Percentiles rank a stretch among this genome's conserved stretches.
These are phyloP conservation scores for Jacaranda copaia DNA, from an alignment of 257 asterid species.

Conservation along the genomic window DNA sequence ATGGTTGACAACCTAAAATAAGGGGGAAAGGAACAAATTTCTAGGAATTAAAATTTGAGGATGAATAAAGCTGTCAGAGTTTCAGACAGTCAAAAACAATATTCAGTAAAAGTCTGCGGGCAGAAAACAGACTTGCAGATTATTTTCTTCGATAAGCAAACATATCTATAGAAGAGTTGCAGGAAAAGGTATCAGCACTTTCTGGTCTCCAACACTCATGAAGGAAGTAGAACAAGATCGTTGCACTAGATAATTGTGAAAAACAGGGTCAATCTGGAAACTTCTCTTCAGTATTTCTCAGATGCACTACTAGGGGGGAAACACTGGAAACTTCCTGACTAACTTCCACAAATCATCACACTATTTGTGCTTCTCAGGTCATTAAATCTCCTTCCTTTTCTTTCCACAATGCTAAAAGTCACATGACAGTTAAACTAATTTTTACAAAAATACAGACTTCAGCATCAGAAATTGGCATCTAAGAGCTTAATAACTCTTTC, in stretches of 20 bases:
- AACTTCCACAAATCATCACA: background rate
- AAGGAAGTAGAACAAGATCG: background rate
- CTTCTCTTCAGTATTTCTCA: background rate
- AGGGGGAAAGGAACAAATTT: background rate
- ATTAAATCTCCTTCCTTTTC: background rate
- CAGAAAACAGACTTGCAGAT: background rate
- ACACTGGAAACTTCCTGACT: background rate
- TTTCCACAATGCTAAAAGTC: background rate
- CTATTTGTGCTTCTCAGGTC: background rate
- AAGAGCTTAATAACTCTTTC: background rate
- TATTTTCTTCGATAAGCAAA: background rate
- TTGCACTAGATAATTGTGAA: background rate
- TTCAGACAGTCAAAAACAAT: background rate
- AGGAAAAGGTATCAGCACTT: constrained; percentile 17
- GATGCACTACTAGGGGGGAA: no score
- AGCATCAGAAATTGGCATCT: background rate
- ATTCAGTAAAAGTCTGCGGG: background rate
- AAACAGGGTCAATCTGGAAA: background rate
- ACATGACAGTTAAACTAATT: background rate
- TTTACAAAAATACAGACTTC: background rate
- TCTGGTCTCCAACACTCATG: background rate
- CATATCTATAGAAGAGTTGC: background rate
- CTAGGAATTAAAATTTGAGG: constrained; percentile 9
- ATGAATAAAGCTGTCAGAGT: background rate
- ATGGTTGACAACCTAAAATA: constrained; percentile 12